A percentile compares a stretch with the other conserved stretches of the same genome.
These are phyloP conservation scores for Melastoma malabathricum DNA, from an alignment of 345 rosid genomes.

Conservation along the genomic window DNA sequence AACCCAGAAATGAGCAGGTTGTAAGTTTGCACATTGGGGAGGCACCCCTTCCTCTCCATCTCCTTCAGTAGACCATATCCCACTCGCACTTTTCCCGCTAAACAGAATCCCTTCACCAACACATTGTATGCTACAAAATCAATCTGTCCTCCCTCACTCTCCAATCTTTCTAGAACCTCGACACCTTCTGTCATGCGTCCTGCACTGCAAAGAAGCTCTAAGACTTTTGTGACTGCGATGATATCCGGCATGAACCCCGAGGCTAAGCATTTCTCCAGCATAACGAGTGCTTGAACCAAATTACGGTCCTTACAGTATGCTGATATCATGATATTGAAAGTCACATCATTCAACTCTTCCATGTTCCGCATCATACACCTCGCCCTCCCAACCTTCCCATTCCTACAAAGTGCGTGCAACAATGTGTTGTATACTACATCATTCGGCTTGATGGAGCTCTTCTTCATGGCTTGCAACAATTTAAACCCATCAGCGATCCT, in stretches of 20 bases:
- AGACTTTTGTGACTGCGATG: conserved; percentile 54
- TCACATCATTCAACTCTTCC: conserved; percentile 51
- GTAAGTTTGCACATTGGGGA: conserved; percentile 62
- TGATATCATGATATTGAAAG: conserved; percentile 66
- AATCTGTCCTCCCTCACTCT: conserved; percentile 40
- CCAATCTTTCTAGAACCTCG: conserved; percentile 61
- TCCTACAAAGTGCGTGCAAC: conserved; percentile 59
- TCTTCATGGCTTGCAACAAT: conserved; percentile 67
- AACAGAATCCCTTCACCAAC: conserved; percentile 56
- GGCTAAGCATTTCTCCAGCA: conserved; percentile 66
- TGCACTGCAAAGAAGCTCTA: conserved; percentile 45
- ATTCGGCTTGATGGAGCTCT: conserved; percentile 33
- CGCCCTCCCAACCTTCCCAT: conserved; percentile 74
- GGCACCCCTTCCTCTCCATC: conserved; percentile 76
- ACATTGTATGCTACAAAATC: conserved; percentile 69
- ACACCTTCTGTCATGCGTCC: conserved; percentile 60
- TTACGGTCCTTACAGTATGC: conserved; percentile 57
- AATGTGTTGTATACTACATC: conserved; percentile 60
- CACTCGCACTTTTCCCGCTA: conserved; percentile 42
- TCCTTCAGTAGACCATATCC: conserved; percentile 42
- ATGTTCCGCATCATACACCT: conserved; percentile 73
- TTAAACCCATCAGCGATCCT: conserved; percentile 73
- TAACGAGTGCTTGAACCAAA: conserved; percentile 54
- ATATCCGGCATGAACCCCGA: conserved; percentile 53
- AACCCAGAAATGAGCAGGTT: conserved; percentile 53